Conservation (phyloP, 78 protist genomes). For the Dictyostelium brefeldianum region DNA sequence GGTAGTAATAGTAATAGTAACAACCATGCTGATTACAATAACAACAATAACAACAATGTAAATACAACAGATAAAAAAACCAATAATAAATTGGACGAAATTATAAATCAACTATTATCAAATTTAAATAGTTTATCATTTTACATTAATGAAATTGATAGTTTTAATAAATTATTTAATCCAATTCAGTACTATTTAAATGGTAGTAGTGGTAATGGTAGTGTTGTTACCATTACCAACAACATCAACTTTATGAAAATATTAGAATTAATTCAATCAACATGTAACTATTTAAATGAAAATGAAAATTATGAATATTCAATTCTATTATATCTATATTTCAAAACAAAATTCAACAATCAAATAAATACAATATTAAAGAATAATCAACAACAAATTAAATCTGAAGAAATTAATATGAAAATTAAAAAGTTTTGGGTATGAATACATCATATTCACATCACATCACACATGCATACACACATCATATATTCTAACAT, state of each 20-base stretch:
- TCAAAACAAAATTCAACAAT: not conserved
- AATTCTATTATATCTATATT: not conserved
- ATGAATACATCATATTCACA: no score
- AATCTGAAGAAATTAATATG: not conserved
- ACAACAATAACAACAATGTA: no score
- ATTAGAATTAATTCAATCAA: not conserved
- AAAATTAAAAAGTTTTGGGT: slow-evolving; percentile 1
- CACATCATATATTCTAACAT: no score
- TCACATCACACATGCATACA: no score
- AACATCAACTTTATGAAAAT: not conserved
- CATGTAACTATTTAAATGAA: slow-evolving; percentile 21
- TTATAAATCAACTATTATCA: not conserved
- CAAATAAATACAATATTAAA: not conserved
- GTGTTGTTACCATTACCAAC: no score
- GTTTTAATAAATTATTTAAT: slow-evolving; percentile 5
- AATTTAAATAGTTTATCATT: not conserved
- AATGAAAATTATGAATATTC: slow-evolving; percentile 11
- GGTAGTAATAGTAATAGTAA: not conserved
- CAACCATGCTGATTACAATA: not conserved
- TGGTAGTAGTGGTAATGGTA: not conserved
- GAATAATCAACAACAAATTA: not conserved
- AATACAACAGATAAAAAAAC: not conserved
- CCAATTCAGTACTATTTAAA: not conserved
- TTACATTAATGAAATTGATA: slow-evolving; percentile 15
- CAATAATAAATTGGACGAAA: not conserved